Evolutionary conservation across 345 rosid genomes (phyloP).

Genomic region (Populus euphratica): DNA sequence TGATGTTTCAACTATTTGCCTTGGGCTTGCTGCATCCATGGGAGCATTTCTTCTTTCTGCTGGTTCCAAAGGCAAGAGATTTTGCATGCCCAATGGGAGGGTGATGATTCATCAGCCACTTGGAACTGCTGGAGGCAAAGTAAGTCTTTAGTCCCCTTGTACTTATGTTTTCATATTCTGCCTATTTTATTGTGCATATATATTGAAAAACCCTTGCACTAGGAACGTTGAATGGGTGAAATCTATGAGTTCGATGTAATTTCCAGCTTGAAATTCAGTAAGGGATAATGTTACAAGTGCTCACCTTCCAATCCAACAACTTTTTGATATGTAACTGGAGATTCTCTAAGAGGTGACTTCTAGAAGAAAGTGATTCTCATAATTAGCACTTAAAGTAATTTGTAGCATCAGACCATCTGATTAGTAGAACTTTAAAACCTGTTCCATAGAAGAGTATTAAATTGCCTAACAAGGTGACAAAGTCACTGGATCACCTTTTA

Average conservation of each 20-base stretch:
- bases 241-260: not conserved
- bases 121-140: constrained; percentile 86
- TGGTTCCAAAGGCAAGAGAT: constrained; percentile 90
- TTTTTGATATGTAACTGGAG: not conserved
- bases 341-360: too few relatives aligned
- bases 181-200: not conserved
- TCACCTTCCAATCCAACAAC: not conserved
- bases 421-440: too few relatives aligned
- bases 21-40: constrained; percentile 93
- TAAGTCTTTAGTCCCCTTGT: constrained; percentile 30
- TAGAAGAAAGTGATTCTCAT: too few relatives aligned
- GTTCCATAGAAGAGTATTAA: too few relatives aligned
- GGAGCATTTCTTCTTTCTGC: constrained; percentile 86
- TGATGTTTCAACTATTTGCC: constrained; percentile 89
- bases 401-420: too few relatives aligned
- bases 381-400: too few relatives aligned
- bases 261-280: not conserved
- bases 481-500: too few relatives aligned
- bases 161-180: too few relatives aligned
- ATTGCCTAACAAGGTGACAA: too few relatives aligned
- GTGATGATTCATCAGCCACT: constrained; percentile 95
- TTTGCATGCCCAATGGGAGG: constrained; percentile 91
- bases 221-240: not conserved
- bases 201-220: not conserved
- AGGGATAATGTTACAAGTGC: not conserved